Conservation (phyloP, 148 eudicot genomes). For the Vaccinium vitisidaea region DNA sequence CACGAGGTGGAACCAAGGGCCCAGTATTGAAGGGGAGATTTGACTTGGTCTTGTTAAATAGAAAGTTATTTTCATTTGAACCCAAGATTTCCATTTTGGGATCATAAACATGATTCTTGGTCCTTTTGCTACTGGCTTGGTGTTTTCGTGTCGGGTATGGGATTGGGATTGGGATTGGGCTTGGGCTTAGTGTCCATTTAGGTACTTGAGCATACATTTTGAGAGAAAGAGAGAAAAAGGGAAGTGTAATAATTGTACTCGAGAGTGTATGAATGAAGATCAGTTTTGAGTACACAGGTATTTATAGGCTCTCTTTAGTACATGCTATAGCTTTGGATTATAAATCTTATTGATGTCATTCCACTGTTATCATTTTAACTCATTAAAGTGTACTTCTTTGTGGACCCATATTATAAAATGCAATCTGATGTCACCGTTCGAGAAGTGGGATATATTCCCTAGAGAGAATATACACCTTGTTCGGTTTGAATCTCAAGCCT, state of each 20-base stretch:
- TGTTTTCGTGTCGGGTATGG: conserved; percentile 33
- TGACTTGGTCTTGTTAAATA: conserved; percentile 7
- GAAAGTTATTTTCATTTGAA: conserved; percentile 3
- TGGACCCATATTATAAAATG: not conserved
- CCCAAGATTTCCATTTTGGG: not conserved
- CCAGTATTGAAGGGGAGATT: conserved; percentile 26
- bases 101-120: not conserved
- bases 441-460: not conserved
- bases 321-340: not conserved
- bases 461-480: no score
- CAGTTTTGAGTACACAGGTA: not conserved
- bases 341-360: not conserved
- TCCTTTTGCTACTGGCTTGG: not conserved
- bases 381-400: not conserved
- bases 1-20: not conserved
- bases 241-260: not conserved
- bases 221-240: not conserved
- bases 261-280: not conserved
- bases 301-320: not conserved
- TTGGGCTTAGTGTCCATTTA: conserved; percentile 34
- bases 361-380: no score
- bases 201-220: conserved; percentile 18
- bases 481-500: no score
- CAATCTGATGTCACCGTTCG: not conserved
- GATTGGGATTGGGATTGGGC: not conserved